A percentile compares a stretch with the other conserved stretches of the same genome.
phyloP scores from a whole-genome alignment of 2,329 filamentous ascomycete species.

The Apiospora malaysiana region DNA sequence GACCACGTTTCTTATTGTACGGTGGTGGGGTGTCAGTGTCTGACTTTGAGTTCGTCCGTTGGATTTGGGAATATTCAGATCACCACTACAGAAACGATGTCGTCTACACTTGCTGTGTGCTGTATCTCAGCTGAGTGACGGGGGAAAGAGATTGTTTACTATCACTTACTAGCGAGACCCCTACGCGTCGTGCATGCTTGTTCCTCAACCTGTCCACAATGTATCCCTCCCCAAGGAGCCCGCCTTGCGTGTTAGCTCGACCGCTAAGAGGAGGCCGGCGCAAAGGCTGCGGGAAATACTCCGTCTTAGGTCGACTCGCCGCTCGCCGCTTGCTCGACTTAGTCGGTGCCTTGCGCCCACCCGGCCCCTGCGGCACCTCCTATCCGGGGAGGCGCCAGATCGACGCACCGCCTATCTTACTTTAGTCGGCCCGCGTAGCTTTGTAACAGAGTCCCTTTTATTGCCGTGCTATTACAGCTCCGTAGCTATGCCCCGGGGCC shows the following conservation, averaged over 20 bases:
- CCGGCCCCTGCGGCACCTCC: conserved; percentile 5
- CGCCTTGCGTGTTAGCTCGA: too few relatives aligned
- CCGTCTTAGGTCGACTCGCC: neutral
- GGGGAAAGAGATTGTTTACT: too few relatives aligned
- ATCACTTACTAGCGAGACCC: too few relatives aligned
- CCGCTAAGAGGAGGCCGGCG: neutral
- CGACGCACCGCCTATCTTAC: neutral
- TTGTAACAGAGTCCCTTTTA: neutral
- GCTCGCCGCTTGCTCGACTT: neutral
- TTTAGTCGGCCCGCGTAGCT: neutral
- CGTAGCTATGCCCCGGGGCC: neutral
- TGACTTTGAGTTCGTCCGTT: neutral
- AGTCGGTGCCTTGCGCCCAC: neutral
- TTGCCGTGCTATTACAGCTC: neutral
- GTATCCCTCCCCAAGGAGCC: too few relatives aligned
- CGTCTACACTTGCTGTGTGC: neutral
- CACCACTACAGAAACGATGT: neutral
- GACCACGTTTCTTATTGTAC: neutral
- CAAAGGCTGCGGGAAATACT: neutral
- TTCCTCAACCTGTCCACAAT: too few relatives aligned
- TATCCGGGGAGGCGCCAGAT: neutral
- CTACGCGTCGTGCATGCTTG: too few relatives aligned
- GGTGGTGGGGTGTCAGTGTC: neutral
- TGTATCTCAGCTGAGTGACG: too few relatives aligned
- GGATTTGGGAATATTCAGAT: neutral